Conservation (phyloP, 2,329 filamentous ascomycete species). For the Phialemoniopsis sp. region DNA sequence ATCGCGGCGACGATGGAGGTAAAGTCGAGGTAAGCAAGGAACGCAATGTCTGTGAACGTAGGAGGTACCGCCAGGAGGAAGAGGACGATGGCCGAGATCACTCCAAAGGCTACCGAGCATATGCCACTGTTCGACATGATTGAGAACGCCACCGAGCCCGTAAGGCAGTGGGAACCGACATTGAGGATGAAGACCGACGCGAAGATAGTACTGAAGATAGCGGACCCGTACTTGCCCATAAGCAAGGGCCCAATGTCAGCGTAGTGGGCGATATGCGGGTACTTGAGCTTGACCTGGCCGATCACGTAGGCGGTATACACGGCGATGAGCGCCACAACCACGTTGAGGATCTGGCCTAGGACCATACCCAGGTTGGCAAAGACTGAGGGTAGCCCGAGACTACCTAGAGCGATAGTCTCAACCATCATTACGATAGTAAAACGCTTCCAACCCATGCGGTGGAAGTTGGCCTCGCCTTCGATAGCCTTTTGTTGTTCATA, state of each 20-base stretch:
- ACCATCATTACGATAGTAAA: constrained; percentile 51
- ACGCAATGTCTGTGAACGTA: constrained; percentile 41
- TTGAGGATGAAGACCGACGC: constrained; percentile 63
- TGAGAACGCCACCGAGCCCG: constrained; percentile 65
- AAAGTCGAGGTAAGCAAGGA: constrained; percentile 50
- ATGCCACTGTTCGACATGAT: constrained; percentile 53
- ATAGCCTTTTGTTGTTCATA: too few species aligned
- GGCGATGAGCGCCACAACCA: constrained; percentile 27
- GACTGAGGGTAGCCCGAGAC: constrained; percentile 42
- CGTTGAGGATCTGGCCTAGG: constrained; percentile 26
- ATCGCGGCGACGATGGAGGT: too few species aligned
- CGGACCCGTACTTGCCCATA: constrained; percentile 53
- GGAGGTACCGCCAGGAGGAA: constrained; percentile 39
- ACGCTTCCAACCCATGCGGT: constrained; percentile 51
- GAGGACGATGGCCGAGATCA: constrained; percentile 39
- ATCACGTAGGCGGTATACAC: constrained; percentile 33
- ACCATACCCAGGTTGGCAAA: constrained; percentile 51
- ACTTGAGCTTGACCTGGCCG: constrained; percentile 39
- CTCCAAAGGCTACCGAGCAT: constrained; percentile 40
- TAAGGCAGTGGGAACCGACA: constrained; percentile 65
- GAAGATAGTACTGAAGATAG: constrained; percentile 58
- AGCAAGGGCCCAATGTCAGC: constrained; percentile 63
- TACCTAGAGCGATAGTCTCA: constrained; percentile 51
- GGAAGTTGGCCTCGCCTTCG: constrained; percentile 42
- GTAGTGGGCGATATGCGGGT: constrained; percentile 58